These are phyloP conservation scores for Leersia perrieri DNA, from an alignment of 176 grass and related monocot genomes.

Conservation along the genomic window DNA sequence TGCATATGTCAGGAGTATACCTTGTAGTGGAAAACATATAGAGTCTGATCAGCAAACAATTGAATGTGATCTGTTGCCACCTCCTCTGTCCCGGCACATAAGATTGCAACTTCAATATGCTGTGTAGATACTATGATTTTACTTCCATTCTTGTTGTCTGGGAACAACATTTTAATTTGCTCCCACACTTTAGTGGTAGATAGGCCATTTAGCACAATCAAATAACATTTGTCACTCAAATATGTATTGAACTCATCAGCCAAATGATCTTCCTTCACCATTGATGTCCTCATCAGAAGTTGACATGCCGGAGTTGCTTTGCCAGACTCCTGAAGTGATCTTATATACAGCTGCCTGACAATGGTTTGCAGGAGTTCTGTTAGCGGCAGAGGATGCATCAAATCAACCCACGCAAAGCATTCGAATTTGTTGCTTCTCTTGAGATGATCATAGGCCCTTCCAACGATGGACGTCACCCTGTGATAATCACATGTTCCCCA, in stretches of 20 bases:
- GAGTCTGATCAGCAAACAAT: background rate
- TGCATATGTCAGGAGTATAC: background rate
- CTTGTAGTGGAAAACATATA: background rate
- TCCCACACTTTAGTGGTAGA: background rate
- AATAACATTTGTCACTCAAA: background rate
- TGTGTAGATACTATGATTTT: conserved; percentile 22
- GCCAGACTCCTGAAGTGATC: background rate
- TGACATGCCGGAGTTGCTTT: background rate
- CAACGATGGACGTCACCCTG: too few species aligned
- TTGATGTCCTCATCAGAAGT: background rate
- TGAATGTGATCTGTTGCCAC: background rate
- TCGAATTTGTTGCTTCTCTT: too few species aligned
- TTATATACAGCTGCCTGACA: background rate
- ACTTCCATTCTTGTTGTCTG: background rate
- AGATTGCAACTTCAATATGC: background rate
- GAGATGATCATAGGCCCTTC: background rate
- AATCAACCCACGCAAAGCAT: background rate
- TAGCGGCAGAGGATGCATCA: background rate
- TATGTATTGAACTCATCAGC: background rate
- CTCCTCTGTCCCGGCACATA: background rate
- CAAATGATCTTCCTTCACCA: too few species aligned
- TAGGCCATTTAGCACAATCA: conserved; percentile 18
- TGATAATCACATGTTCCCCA: background rate
- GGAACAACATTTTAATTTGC: background rate
- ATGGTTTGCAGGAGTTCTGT: background rate